phyloP scores from a whole-genome alignment of 305 asterid species.

The Fraxinus latifolia region DNA sequence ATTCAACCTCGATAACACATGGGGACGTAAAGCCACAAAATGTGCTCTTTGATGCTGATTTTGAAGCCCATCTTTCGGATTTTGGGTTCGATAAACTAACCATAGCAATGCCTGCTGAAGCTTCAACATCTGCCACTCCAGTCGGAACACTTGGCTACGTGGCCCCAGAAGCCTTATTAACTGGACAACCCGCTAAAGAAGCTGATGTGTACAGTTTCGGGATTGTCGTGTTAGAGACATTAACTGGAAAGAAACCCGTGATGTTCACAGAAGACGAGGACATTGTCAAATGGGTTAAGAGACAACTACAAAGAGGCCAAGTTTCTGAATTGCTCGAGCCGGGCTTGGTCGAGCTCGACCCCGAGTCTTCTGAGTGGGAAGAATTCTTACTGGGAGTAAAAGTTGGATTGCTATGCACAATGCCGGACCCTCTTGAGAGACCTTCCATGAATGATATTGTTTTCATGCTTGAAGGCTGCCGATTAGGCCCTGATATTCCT shows the following conservation, averaged over 20 bases:
- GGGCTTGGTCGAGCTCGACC: constrained; percentile 77
- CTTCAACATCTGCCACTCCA: constrained; percentile 58
- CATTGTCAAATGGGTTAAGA: constrained; percentile 84
- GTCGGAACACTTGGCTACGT: constrained; percentile 68
- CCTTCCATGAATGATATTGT: constrained; percentile 76
- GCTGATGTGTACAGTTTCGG: constrained; percentile 80
- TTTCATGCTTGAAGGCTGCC: constrained; percentile 85
- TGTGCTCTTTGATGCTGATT: constrained; percentile 75
- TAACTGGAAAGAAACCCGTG: constrained; percentile 73
- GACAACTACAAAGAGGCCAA: constrained; percentile 75
- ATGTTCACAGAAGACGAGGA: constrained; percentile 87
- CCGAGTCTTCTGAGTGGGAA: constrained; percentile 90
- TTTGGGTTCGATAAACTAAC: constrained; percentile 69
- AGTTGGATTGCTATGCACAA: constrained; percentile 80
- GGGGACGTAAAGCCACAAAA: constrained; percentile 81
- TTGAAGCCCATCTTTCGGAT: constrained; percentile 77
- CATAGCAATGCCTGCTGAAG: constrained; percentile 46
- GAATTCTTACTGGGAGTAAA: constrained; percentile 75
- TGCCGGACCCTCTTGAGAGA: constrained; percentile 68
- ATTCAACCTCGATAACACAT: constrained; percentile 49
- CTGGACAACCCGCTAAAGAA: constrained; percentile 55
- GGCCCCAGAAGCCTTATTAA: constrained; percentile 58
- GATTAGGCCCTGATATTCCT: constrained; percentile 67
- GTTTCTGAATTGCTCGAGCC: constrained; percentile 76
- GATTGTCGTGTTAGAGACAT: constrained; percentile 64